Evolutionary conservation across 495 filamentous ascomycete species (phyloP), one percentile per base, ranked within the genome.

Genomic region (Filosporella fistucella): DNA sequence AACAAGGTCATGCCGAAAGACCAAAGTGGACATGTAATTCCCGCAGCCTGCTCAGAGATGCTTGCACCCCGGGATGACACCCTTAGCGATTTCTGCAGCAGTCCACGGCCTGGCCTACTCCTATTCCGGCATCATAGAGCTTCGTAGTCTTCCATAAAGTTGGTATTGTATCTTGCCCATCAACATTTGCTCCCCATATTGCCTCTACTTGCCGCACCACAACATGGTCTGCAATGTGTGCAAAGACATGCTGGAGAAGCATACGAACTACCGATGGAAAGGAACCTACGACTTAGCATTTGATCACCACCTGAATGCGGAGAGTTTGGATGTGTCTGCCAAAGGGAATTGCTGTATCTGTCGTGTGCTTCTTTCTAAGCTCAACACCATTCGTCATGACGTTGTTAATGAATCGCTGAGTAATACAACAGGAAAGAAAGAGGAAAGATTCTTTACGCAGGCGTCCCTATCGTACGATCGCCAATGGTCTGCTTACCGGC

Each of bases 141-240:
- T n/a, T n/a, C n/a, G n/a, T n/a, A n/a, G n/a, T n/a, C n/a, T n/a
- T n/a, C n/a, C n/a, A n/a, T n/a, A n/a, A n/a, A n/a, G n/a, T n/a
- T n/a, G n/a, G n/a, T n/a, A n/a, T n/a, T n/a, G n/a, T n/a, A n/a
- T n/a, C n/a, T n/a, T n/a, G n/a, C n/a, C n/a, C n/a, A n/a, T n/a
- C n/a, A n/a, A n/a, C n/a, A n/a, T n/a, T n/a, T n/a, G n/a, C n/a
- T n/a, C n/a, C n/a, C n/a, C n/a, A n/a, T n/a, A n/a, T n/a, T n/a
- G n/a, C n/a, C n/a, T n/a, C n/a, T n/a, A n/a, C n/a, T n/a, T n/a
- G n/a, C n/a, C n/a, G n/a, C n/a, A n/a, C n/a, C n/a, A 40, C 42
- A 45, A 13, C 25, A 48, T 48, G 45, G 25, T 48, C 14, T 48
- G 45, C 35, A 18, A 20, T 4, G 35, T 48, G 11, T 48, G 45